A percentile compares a stretch with the other conserved stretches of the same genome.
Evolutionary conservation across 164 flowering plant species (phyloP).

Genomic region (Tetrastigma voinierianum): DNA sequence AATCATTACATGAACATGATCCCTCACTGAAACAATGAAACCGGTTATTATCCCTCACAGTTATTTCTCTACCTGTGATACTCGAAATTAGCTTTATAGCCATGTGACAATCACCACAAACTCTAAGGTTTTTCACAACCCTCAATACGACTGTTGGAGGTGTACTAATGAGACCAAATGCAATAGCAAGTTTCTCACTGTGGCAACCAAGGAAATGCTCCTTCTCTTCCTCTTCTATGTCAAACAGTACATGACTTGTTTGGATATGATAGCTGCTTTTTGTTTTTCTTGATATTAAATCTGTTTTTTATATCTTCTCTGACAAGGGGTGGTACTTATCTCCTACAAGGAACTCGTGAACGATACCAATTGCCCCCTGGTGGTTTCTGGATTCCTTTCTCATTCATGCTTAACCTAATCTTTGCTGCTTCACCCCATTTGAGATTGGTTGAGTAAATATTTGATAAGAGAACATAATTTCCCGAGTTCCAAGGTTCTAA

Average conservation of each 20-base stretch:
- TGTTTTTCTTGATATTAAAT: too few species aligned
- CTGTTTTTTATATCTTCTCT: slow-evolving; percentile 29
- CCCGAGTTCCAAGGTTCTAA: slow-evolving; percentile 41
- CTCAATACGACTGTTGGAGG: slow-evolving; percentile 12
- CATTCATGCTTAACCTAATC: slow-evolving; percentile 27
- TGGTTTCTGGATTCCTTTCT: slow-evolving; percentile 22
- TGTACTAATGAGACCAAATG: slow-evolving; percentile 27
- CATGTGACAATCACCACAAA: slow-evolving; percentile 36
- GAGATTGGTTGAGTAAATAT: slow-evolving; percentile 28
- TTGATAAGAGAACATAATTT: slow-evolving; percentile 34
- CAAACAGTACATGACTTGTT: slow-evolving; percentile 34
- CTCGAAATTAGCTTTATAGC: slow-evolving; percentile 29
- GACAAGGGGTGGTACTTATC: slow-evolving; percentile 27
- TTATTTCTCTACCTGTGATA: slow-evolving; percentile 26
- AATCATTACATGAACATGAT: slow-evolving; percentile 36
- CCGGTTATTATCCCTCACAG: slow-evolving; percentile 31
- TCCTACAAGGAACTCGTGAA: slow-evolving; percentile 37
- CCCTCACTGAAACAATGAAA: slow-evolving; percentile 31
- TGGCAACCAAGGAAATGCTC: slow-evolving; percentile 31
- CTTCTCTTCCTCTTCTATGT: slow-evolving; percentile 44
- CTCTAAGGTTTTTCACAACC: slow-evolving; percentile 31
- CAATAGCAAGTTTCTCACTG: slow-evolving; percentile 39
- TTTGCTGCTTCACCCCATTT: slow-evolving; percentile 34
- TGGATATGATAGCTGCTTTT: slow-evolving; percentile 29
- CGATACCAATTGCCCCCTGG: slow-evolving; percentile 33